A percentile compares a stretch with the other conserved stretches of the same genome.
Evolutionary conservation across 2,329 filamentous ascomycete genomes (phyloP).

Genomic region (Fusarium illudens): DNA sequence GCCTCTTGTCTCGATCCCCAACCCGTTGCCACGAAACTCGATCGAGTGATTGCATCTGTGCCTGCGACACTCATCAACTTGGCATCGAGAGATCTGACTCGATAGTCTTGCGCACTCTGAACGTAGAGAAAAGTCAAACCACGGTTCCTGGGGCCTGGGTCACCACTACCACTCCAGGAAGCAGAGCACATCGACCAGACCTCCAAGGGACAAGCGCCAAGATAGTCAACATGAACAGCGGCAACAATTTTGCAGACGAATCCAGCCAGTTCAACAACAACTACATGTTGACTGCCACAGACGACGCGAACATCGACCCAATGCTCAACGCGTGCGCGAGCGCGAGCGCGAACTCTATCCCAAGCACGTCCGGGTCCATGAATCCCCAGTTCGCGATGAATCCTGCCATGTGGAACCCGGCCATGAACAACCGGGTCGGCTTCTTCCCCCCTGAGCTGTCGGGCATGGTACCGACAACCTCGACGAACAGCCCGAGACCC

Average conservation of each 20-base stretch:
- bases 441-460: not conserved
- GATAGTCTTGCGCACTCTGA: not conserved
- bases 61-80: not conserved
- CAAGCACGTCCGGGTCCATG: not conserved
- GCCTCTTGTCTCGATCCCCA: not conserved
- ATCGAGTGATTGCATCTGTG: not conserved
- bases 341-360: not conserved
- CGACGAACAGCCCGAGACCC: slow-evolving; percentile 9
- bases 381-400: slow-evolving; percentile 4
- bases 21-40: not conserved
- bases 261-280: not conserved
- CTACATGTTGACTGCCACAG: not conserved
- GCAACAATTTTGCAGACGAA: not conserved
- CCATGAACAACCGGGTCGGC: not conserved
- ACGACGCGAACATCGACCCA: slow-evolving; percentile 30
- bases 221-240: slow-evolving; percentile 16
- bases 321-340: slow-evolving; percentile 16
- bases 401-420: slow-evolving; percentile 18
- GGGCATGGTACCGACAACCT: not conserved
- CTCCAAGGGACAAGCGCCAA: not conserved
- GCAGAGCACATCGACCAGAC: not conserved
- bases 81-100: not conserved
- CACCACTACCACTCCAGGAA: not conserved
- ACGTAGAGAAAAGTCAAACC: not conserved
- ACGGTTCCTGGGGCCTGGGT: not conserved